phyloP scores from a whole-genome alignment of 805 yeast genomes.

The Wickerhamiella spandovensis region DNA sequence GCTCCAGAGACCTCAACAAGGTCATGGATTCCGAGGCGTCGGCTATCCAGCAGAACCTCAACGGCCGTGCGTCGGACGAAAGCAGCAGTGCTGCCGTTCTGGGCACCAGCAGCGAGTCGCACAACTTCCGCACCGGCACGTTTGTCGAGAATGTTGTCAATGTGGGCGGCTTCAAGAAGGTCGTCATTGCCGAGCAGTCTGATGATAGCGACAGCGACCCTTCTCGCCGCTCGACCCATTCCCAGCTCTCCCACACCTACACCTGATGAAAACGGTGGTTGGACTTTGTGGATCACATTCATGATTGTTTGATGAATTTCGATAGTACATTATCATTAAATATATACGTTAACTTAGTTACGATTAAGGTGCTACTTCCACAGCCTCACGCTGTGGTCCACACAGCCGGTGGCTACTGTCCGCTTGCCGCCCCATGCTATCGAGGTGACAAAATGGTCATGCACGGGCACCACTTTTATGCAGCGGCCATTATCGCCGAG shows the following conservation, averaged over 20 bases:
- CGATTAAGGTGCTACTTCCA: constrained; percentile 29
- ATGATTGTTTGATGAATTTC: background rate
- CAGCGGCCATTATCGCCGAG: constrained; percentile 32
- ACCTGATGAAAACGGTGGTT: too few species aligned
- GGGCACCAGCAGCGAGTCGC: background rate
- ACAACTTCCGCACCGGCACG: constrained; percentile 35
- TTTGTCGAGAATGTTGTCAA: constrained; percentile 73
- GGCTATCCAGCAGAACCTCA: constrained; percentile 11
- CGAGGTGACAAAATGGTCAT: constrained; percentile 64
- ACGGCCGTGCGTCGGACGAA: background rate
- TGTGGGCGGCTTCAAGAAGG: constrained; percentile 72
- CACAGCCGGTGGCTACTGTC: constrained; percentile 50
- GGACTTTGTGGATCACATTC: too few species aligned
- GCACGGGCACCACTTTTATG: constrained; percentile 39
- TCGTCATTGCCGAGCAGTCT: constrained; percentile 37
- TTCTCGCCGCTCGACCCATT: background rate
- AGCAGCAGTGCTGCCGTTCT: background rate
- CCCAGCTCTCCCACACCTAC: background rate
- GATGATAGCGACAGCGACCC: background rate
- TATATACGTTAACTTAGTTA: background rate
- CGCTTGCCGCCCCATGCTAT: constrained; percentile 29
- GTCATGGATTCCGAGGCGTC: constrained; percentile 12
- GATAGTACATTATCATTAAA: background rate
- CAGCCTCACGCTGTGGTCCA: constrained; percentile 40
- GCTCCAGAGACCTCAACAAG: background rate